Evolutionary conservation across 176 grass and related monocot genomes (phyloP).

Genomic region (Paspalum notatum): DNA sequence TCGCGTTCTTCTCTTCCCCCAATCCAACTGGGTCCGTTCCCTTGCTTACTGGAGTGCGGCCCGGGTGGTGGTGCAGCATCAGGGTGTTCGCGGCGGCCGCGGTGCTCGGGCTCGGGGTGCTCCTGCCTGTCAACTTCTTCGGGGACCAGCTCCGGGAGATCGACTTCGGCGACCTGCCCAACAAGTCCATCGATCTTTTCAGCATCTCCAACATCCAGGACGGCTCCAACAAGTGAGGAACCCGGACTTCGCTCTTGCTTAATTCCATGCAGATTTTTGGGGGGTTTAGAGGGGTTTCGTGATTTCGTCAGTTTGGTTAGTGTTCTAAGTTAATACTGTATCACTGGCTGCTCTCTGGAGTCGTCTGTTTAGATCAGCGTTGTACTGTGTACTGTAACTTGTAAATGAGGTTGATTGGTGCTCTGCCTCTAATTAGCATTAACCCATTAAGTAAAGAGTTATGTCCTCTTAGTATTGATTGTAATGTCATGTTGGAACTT

Average conservation of each 20-base stretch:
- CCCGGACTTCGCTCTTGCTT: background rate
- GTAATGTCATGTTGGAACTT: too few relatives aligned
- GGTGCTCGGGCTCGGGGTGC: conserved; percentile 70
- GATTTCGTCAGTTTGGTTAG: background rate
- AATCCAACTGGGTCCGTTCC: background rate
- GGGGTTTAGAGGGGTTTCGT: background rate
- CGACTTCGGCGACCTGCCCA: conserved; percentile 83
- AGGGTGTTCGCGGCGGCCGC: conserved; percentile 70
- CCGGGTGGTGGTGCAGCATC: conserved; percentile 55
- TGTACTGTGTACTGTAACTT: too few relatives aligned
- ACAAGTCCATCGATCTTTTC: conserved; percentile 83
- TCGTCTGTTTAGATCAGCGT: background rate
- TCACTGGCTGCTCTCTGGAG: background rate
- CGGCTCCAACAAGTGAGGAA: conserved; percentile 72
- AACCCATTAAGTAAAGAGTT: too few relatives aligned
- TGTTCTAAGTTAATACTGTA: background rate
- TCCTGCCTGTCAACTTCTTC: conserved; percentile 81
- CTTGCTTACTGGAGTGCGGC: conserved; percentile 3
- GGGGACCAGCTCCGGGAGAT: conserved; percentile 73
- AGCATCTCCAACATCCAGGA: conserved; percentile 93
- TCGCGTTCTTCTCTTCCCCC: too few relatives aligned
- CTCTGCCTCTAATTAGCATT: too few relatives aligned
- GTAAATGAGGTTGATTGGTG: too few relatives aligned
- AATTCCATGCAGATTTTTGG: background rate
- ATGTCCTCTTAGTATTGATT: too few relatives aligned